Evolutionary conservation across 2,329 filamentous ascomycete genomes (phyloP).

Genomic region (Teratosphaeria destructans): DNA sequence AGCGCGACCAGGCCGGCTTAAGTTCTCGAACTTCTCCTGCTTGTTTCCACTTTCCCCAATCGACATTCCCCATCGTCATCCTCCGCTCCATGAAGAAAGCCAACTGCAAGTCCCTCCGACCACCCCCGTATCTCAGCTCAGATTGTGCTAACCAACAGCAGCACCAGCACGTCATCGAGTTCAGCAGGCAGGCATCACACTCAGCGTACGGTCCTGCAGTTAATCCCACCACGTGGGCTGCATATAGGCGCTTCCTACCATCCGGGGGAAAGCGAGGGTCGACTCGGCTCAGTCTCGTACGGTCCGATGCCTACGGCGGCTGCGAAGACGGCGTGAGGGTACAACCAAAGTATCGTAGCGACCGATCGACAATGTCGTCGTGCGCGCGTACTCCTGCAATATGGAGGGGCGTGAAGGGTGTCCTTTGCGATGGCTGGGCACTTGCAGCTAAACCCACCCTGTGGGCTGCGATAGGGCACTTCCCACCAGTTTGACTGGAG

Average conservation of each 20-base stretch:
- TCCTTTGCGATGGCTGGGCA: not conserved
- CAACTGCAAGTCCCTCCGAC: not conserved
- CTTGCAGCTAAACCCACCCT: not conserved
- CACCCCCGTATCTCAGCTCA: not conserved
- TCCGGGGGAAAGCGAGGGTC: not conserved
- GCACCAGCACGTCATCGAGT: not conserved
- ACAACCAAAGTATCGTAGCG: not conserved
- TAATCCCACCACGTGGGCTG: not conserved
- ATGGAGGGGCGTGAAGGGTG: not conserved
- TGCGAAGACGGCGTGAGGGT: not conserved
- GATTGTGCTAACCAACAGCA: not conserved
- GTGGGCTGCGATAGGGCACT: not conserved
- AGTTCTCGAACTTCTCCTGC: not conserved
- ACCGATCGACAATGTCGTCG: not conserved
- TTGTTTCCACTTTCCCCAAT: not conserved
- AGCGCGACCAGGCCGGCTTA: not conserved
- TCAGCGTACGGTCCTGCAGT: not conserved
- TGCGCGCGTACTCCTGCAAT: not conserved
- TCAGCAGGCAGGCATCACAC: not conserved
- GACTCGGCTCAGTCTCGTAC: not conserved
- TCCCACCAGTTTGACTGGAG: not conserved
- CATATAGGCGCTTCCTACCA: not conserved
- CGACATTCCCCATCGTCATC: not conserved
- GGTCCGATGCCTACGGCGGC: not conserved
- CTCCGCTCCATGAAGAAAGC: not conserved